Evolutionary conservation across 345 rosid species (phyloP).

Genomic region (Acer negundo): DNA sequence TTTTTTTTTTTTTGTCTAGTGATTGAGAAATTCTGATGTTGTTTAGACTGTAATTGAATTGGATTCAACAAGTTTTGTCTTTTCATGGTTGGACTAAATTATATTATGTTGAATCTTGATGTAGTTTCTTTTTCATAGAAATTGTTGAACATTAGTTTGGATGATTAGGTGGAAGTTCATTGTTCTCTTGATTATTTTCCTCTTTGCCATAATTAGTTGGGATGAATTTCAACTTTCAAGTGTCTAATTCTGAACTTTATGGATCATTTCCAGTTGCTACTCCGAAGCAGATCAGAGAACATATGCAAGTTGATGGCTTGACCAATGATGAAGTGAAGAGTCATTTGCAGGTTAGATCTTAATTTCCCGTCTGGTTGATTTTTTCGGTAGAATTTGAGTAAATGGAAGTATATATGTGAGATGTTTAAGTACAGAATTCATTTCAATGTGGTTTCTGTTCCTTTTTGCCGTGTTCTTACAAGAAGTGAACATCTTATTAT

Average conservation of each 20-base stretch:
- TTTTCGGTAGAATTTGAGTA: neutral
- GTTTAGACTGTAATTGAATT: neutral
- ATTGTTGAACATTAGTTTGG: neutral
- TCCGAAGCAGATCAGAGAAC: conserved; percentile 95
- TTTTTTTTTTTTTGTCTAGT: conserved; percentile 7
- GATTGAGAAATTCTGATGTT: neutral
- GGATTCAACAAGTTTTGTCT: neutral
- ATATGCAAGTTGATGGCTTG: conserved; percentile 92
- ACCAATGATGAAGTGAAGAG: conserved; percentile 99
- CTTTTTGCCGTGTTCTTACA: neutral
- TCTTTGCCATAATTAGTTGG: neutral
- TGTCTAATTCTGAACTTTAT: conserved; percentile 10
- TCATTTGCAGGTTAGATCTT: conserved; percentile 78
- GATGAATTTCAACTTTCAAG: conserved; percentile 8
- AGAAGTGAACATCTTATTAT: neutral
- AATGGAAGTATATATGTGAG: conserved; percentile 10
- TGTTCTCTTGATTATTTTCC: neutral
- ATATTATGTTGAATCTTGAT: neutral
- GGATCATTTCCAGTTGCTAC: conserved; percentile 72
- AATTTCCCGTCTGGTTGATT: conserved; percentile 10
- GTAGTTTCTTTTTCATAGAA: neutral
- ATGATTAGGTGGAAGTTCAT: neutral
- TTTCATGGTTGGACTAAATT: neutral
- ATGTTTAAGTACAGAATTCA: conserved; percentile 1
- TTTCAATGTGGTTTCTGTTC: neutral